phyloP scores from a whole-genome alignment of 805 yeast genomes.

The Candida sithepensis region DNA sequence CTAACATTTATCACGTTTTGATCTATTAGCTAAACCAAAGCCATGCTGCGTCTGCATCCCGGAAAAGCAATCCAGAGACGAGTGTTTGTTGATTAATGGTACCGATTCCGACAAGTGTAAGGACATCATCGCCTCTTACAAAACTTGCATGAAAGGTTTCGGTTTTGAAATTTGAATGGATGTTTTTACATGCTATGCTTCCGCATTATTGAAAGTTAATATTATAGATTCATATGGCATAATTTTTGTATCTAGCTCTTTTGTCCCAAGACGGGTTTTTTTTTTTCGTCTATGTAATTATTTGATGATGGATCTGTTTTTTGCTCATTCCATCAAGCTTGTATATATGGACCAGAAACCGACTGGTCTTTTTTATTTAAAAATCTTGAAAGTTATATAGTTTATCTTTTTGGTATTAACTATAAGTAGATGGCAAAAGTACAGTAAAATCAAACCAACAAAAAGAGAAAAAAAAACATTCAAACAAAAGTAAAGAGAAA shows the following conservation, averaged over 20 bases:
- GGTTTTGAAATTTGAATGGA: conserved; percentile 56
- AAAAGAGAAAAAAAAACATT: background rate
- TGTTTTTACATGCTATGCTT: background rate
- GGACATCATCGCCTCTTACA: conserved; percentile 66
- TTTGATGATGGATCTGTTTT: background rate
- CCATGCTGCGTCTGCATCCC: conserved; percentile 96
- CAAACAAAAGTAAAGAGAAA: background rate
- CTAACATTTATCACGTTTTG: conserved; percentile 4
- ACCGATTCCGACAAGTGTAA: conserved; percentile 82
- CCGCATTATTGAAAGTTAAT: no score
- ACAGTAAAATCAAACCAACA: background rate
- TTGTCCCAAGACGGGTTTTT: background rate
- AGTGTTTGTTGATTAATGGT: conserved; percentile 79
- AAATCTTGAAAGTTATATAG: background rate
- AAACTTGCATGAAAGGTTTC: conserved; percentile 85
- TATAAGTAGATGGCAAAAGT: background rate
- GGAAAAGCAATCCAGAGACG: conserved; percentile 61
- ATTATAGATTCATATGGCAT: no score
- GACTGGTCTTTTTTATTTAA: no score
- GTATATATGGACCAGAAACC: no score
- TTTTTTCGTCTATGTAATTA: background rate
- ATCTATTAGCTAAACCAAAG: conserved; percentile 59
- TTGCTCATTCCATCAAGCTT: background rate
- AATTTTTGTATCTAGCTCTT: background rate
- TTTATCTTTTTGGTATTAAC: background rate